Percentiles rank a stretch among this genome's conserved stretches.
These are phyloP conservation scores for Gracilariopsis chorda DNA, from an alignment of 23 red algal genomes.

Conservation along the genomic window DNA sequence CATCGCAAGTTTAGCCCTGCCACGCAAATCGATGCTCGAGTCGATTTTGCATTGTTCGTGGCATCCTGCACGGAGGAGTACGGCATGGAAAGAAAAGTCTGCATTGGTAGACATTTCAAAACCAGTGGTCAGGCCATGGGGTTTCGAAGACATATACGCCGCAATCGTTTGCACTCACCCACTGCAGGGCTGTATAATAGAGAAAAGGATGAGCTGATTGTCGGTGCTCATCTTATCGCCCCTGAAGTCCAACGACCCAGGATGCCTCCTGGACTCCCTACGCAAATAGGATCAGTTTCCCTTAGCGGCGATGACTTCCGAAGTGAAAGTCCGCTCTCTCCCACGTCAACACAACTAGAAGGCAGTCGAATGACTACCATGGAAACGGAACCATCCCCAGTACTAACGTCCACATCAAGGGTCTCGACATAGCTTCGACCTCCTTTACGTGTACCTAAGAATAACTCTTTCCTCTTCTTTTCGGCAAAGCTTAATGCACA, in stretches of 20 bases:
- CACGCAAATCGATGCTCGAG: slow-evolving; percentile 10
- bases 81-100: slow-evolving; percentile 60
- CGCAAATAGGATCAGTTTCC: not conserved
- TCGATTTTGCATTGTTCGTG: slow-evolving; percentile 57
- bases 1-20: not conserved
- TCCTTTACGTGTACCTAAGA: too few species aligned
- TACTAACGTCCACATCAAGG: slow-evolving; percentile 46
- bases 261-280: not conserved
- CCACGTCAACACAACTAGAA: not conserved
- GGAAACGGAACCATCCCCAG: slow-evolving; percentile 51
- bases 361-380: slow-evolving; percentile 52
- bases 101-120: slow-evolving; percentile 23
- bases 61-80: slow-evolving; percentile 44
- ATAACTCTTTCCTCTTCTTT: not conserved
- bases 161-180: not conserved
- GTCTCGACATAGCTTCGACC: not conserved
- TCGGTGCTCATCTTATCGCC: slow-evolving; percentile 51
- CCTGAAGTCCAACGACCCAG: slow-evolving; percentile 19
- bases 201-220: slow-evolving; percentile 63
- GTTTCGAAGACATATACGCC: slow-evolving; percentile 42
- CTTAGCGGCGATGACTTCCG: slow-evolving; percentile 38
- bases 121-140: slow-evolving; percentile 54
- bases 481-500: too few species aligned
- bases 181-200: slow-evolving; percentile 41
- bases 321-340: slow-evolving; percentile 37